Evolutionary conservation across 164 flowering plant genomes (phyloP).

Genomic region (Nymphaea colorata): DNA sequence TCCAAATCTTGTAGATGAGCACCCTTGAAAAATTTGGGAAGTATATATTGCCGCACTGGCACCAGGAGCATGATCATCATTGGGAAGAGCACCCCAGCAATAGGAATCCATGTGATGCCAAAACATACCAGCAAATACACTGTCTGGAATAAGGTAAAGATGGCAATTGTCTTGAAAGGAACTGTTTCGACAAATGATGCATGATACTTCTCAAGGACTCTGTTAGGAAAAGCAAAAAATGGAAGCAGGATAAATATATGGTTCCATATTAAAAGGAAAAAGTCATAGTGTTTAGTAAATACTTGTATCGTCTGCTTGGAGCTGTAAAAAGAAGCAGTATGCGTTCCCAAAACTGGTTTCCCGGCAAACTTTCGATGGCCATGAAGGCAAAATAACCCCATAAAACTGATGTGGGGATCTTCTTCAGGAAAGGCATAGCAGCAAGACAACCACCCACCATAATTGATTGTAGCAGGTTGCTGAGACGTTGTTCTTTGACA

Average conservation of each 20-base stretch:
- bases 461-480: conserved; percentile 83
- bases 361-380: conserved; percentile 98
- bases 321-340: conserved; percentile 79
- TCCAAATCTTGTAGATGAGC: conserved; percentile 88
- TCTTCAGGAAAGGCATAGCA: conserved; percentile 91
- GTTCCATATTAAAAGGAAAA: background rate
- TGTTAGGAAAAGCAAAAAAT: conserved; percentile 11
- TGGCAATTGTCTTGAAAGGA: conserved; percentile 64
- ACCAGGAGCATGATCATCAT: conserved; percentile 86
- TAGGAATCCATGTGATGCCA: conserved; percentile 89
- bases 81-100: conserved; percentile 92
- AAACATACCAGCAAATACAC: conserved; percentile 71
- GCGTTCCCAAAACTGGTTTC: conserved; percentile 97
- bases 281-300: conserved; percentile 10
- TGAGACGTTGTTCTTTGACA: conserved; percentile 88
- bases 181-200: conserved; percentile 83
- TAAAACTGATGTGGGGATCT: conserved; percentile 88
- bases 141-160: conserved; percentile 78
- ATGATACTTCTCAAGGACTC: conserved; percentile 73
- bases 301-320: conserved; percentile 96
- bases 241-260: background rate
- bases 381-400: conserved; percentile 99
- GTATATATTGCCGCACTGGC: conserved; percentile 75
- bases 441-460: conserved; percentile 88
- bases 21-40: conserved; percentile 87